phyloP scores from a whole-genome alignment of 2,329 filamentous ascomycete genomes.

The Diplocarpon mali region DNA sequence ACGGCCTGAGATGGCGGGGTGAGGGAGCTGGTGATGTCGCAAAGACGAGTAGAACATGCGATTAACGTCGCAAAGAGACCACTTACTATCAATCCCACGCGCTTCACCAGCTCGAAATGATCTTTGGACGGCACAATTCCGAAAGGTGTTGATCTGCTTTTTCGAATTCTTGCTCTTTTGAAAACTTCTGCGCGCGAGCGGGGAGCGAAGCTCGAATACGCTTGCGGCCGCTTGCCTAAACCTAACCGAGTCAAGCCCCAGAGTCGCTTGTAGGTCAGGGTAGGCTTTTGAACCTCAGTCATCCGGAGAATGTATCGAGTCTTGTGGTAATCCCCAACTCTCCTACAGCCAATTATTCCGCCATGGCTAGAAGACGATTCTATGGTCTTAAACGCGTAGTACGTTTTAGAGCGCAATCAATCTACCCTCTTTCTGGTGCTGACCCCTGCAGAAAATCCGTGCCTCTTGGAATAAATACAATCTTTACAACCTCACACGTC shows the following conservation, averaged over 20 bases:
- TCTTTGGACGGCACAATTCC: neutral
- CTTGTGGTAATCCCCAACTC: neutral
- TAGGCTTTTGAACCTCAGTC: neutral
- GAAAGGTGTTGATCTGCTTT: neutral
- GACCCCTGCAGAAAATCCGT: conserved; percentile 62
- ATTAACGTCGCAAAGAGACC: neutral
- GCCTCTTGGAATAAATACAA: conserved; percentile 98
- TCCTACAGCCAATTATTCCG: neutral
- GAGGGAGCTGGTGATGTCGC: conserved; percentile 1
- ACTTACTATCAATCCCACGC: neutral
- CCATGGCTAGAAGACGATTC: conserved; percentile 45
- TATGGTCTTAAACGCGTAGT: conserved; percentile 58
- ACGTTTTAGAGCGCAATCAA: conserved; percentile 30
- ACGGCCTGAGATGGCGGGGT: conserved; percentile 21
- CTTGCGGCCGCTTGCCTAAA: neutral
- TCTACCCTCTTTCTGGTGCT: conserved; percentile 1
- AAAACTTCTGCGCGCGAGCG: neutral
- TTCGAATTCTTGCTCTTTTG: neutral
- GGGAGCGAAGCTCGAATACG: neutral
- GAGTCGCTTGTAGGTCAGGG: neutral
- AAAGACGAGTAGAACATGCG: neutral
- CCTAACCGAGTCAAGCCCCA: no score
- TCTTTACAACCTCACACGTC: conserved; percentile 70
- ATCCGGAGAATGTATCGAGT: neutral
- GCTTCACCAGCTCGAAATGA: neutral